Evolutionary conservation across 805 yeast genomes (phyloP).

Genomic region (Saturnispora sekii): DNA sequence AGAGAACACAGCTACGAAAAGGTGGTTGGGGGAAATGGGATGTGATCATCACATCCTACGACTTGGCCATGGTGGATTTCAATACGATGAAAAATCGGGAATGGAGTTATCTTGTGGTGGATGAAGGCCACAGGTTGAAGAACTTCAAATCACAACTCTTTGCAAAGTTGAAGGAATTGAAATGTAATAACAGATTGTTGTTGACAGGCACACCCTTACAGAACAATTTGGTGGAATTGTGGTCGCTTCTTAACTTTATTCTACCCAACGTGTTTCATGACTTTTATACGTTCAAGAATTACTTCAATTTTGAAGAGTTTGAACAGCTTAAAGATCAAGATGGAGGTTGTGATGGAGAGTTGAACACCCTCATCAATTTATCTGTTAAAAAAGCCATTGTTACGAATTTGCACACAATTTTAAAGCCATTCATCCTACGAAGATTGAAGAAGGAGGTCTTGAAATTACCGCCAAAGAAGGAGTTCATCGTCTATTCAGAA

Average conservation of each 20-base stretch:
- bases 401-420: conserved; percentile 71
- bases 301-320: conserved; percentile 79
- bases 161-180: conserved; percentile 55
- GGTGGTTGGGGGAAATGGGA: conserved; percentile 25
- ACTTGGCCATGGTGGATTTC: conserved; percentile 64
- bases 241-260: conserved; percentile 87
- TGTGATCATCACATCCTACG: conserved; percentile 75
- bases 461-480: conserved; percentile 79
- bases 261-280: conserved; percentile 91
- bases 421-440: conserved; percentile 80
- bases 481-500: conserved; percentile 69
- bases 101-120: conserved; percentile 86
- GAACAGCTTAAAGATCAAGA: conserved; percentile 25
- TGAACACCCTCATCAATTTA: conserved; percentile 43
- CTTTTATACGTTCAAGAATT: conserved; percentile 77
- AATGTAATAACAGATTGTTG: conserved; percentile 62
- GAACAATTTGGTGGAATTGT: conserved; percentile 79
- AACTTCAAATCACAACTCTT: conserved; percentile 74
- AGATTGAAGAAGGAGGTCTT: conserved; percentile 71
- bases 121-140: conserved; percentile 91
- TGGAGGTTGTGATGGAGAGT: conserved; percentile 29
- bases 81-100: conserved; percentile 37
- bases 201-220: conserved; percentile 97
- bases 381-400: conserved; percentile 55
- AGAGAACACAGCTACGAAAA: conserved; percentile 37